phyloP scores from a whole-genome alignment of 345 rosid genomes.

The Hypericum androsaemum region DNA sequence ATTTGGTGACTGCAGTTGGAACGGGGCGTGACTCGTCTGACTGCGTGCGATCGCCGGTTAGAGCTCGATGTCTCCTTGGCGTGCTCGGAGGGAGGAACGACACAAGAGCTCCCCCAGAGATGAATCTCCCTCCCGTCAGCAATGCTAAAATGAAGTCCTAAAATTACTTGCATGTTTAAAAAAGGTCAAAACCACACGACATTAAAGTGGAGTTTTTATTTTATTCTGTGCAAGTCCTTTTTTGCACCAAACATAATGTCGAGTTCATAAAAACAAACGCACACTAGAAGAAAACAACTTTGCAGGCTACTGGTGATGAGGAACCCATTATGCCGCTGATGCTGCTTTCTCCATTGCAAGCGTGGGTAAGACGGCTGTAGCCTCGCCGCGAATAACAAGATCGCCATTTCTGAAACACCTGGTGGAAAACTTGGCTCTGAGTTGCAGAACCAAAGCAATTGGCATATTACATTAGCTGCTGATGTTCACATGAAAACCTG shows the following conservation, averaged over 20 bases:
- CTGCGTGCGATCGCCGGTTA: slow-evolving; percentile 35
- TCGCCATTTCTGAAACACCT: slow-evolving; percentile 60
- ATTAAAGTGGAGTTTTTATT: no score
- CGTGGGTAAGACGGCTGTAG: slow-evolving; percentile 31
- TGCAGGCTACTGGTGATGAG: background rate
- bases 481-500: no score
- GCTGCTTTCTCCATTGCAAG: slow-evolving; percentile 6
- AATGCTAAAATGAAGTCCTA: slow-evolving; percentile 4
- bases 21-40: slow-evolving; percentile 40
- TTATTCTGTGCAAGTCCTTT: no score
- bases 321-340: background rate
- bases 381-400: slow-evolving; percentile 36
- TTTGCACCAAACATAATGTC: slow-evolving; percentile 1
- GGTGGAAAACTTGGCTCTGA: slow-evolving; percentile 65
- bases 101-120: slow-evolving; percentile 32
- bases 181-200: no score
- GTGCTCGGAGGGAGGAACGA: slow-evolving; percentile 24
- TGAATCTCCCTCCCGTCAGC: slow-evolving; percentile 23
- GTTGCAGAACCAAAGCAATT: background rate
- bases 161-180: background rate
- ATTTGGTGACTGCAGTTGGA: no score
- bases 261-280: background rate
- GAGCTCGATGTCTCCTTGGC: slow-evolving; percentile 21
- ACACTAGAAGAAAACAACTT: background rate
- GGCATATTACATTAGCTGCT: background rate